These are phyloP conservation scores for Boletales sp. DNA, from an alignment of 768 basidiomycete species.

Conservation along the genomic window DNA sequence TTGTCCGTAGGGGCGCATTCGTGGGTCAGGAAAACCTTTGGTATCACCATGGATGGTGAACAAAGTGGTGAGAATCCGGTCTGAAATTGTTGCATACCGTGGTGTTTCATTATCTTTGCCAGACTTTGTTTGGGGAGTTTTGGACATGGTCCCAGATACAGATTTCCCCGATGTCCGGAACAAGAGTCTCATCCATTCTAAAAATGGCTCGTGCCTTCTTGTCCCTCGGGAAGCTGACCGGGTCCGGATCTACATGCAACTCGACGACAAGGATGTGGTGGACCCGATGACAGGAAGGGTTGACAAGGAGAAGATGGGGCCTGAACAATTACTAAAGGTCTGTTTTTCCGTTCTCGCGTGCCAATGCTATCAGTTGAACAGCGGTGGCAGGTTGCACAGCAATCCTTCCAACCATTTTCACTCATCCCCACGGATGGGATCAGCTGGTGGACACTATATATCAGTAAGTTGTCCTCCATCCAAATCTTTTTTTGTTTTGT, in stretches of 20 bases:
- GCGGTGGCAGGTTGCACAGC: slow-evolving; percentile 35
- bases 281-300: slow-evolving; percentile 38
- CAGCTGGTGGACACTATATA: slow-evolving; percentile 50
- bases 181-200: slow-evolving; percentile 47
- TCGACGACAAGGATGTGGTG: slow-evolving; percentile 37
- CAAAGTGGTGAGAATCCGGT: slow-evolving; percentile 39
- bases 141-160: slow-evolving; percentile 45
- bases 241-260: slow-evolving; percentile 51
- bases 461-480: slow-evolving; percentile 30
- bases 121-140: slow-evolving; percentile 44
- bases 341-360: not conserved
- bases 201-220: slow-evolving; percentile 46
- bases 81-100: not conserved
- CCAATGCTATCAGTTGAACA: not conserved
- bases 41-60: slow-evolving; percentile 74
- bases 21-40: slow-evolving; percentile 69
- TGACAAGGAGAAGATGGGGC: slow-evolving; percentile 36
- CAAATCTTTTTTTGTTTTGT: not conserved
- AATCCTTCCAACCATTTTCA: slow-evolving; percentile 39
- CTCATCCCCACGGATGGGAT: slow-evolving; percentile 31
- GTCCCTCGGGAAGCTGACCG: slow-evolving; percentile 49
- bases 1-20: slow-evolving; percentile 64
- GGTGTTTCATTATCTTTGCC: not conserved
- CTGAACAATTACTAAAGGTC: slow-evolving; percentile 40
- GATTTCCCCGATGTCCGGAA: slow-evolving; percentile 55